Evolutionary conservation across 2,329 filamentous ascomycete genomes (phyloP), one percentile per base, ranked within the genome.

Genomic region (Elsinoe arachidis): DNA sequence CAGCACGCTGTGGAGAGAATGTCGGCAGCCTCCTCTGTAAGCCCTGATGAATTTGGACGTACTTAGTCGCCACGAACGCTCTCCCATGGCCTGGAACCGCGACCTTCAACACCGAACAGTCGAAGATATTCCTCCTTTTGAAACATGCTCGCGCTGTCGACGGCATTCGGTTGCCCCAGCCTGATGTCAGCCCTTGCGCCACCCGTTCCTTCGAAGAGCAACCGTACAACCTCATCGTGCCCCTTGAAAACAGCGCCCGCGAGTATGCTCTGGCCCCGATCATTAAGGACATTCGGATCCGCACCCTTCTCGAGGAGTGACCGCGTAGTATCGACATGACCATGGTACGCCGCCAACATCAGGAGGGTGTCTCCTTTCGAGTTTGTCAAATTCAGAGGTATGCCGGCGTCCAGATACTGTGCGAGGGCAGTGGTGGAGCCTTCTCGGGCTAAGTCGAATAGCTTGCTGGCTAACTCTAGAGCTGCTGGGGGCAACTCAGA

Each of bases 241-340:
- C 81, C 81, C 70, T 89, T 89, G 69, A 89, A 89, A 7, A 89
- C 82, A 0, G 85, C 85, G 0, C 86, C 86, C 0, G 85, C 85
- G 2, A 89, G 73, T 0, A 83, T 82, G 61, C 83, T 86, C 70
- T 89, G 86, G 0, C 82, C 82, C 44, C 80, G 72, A 60, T 85
- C 85, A 61, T 89, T 89, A 26, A 88, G 65, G 1, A 79, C 74
- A 68, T 89, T 87, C 0, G 84, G 78, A 64, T 88, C 83, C 1
- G 84, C 84, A 1, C 83, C 83, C 59, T 82, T 75, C 26, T 79
- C 72, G 1, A 88, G 68, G 10, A 89, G 76, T 59, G 86, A 73
- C 47, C 73, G 74, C 23, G 85, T 82, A 0, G 86, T 76, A 0
- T 79, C 74, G 1, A 78, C 75, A 56, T 88, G 82, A 10, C 85